phyloP scores from a whole-genome alignment of 441 rosid genomes.

The Heliophila coronopifolia region DNA sequence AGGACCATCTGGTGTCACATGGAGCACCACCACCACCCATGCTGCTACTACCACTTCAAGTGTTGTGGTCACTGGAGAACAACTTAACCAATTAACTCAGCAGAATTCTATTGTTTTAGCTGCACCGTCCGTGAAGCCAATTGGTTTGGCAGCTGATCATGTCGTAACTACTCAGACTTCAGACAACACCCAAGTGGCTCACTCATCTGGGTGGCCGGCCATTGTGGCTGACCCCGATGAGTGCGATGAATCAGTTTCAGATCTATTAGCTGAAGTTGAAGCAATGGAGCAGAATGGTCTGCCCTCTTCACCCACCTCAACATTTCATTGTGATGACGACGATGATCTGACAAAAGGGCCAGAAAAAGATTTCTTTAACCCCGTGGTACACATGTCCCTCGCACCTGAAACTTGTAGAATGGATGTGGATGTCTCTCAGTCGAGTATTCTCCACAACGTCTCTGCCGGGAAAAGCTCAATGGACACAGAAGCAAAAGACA shows the following conservation, averaged over 20 bases:
- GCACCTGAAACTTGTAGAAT: constrained; percentile 52
- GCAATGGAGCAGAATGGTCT: constrained; percentile 92
- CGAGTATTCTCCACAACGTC: constrained; percentile 27
- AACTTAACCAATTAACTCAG: constrained; percentile 46
- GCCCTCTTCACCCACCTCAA: constrained; percentile 81
- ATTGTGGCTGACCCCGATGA: constrained; percentile 62
- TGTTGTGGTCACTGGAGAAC: constrained; percentile 49
- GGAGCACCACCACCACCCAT: constrained; percentile 45
- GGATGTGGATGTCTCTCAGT: constrained; percentile 48
- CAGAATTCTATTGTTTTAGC: constrained; percentile 46
- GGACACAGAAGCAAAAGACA: constrained; percentile 41
- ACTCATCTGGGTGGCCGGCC: constrained; percentile 62
- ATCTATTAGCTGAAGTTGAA: constrained; percentile 96
- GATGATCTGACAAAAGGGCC: constrained; percentile 60
- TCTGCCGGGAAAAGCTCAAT: constrained; percentile 42
- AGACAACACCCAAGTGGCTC: constrained; percentile 46
- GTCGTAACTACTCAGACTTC: constrained; percentile 50
- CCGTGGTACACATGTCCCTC: constrained; percentile 59
- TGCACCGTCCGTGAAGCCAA: constrained; percentile 43
- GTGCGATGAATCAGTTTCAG: constrained; percentile 96
- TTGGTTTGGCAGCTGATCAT: constrained; percentile 32
- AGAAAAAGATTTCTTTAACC: constrained; percentile 79
- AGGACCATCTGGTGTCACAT: constrained; percentile 58
- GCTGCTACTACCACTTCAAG: constrained; percentile 39
- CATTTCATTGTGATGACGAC: constrained; percentile 41